phyloP scores from a whole-genome alignment of 2,329 filamentous ascomycete species.

The Raffaelea ambrosiae region DNA sequence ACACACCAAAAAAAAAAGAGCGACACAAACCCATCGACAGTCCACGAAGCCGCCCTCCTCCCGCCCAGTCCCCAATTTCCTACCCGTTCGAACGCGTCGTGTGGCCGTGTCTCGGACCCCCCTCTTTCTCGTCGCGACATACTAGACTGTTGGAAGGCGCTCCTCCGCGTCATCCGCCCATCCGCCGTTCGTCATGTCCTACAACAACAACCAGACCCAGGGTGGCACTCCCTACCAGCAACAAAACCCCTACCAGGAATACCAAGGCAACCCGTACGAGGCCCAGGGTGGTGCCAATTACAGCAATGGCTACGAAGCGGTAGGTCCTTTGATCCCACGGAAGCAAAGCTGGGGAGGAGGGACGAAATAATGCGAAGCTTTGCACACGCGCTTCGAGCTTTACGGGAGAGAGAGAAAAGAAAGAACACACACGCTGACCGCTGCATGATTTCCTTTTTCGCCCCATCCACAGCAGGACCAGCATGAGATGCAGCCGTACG shows the following conservation, averaged over 20 bases:
- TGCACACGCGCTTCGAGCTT: too few relatives aligned
- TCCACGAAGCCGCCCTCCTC: too few relatives aligned
- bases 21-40: too few relatives aligned
- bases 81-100: too few relatives aligned
- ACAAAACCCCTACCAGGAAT: constrained; percentile 53
- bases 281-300: too few relatives aligned
- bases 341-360: not conserved
- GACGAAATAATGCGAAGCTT: too few relatives aligned
- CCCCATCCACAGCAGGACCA: constrained; percentile 24
- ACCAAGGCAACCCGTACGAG: constrained; percentile 51
- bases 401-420: not conserved
- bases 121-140: too few relatives aligned
- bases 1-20: too few relatives aligned
- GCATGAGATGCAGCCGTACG: constrained; percentile 43
- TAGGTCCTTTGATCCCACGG: not conserved
- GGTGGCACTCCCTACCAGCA: constrained; percentile 2
- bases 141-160: too few relatives aligned
- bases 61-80: too few relatives aligned
- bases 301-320: constrained; percentile 3
- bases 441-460: constrained; percentile 3
- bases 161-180: too few relatives aligned
- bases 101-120: too few relatives aligned
- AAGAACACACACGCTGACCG: not conserved
- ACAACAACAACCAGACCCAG: constrained; percentile 5
- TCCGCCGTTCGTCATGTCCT: constrained; percentile 2